A percentile compares a stretch with the other conserved stretches of the same genome.
Evolutionary conservation across 2,329 filamentous ascomycete genomes (phyloP).

Genomic region (Emergomyces pasteurianus): DNA sequence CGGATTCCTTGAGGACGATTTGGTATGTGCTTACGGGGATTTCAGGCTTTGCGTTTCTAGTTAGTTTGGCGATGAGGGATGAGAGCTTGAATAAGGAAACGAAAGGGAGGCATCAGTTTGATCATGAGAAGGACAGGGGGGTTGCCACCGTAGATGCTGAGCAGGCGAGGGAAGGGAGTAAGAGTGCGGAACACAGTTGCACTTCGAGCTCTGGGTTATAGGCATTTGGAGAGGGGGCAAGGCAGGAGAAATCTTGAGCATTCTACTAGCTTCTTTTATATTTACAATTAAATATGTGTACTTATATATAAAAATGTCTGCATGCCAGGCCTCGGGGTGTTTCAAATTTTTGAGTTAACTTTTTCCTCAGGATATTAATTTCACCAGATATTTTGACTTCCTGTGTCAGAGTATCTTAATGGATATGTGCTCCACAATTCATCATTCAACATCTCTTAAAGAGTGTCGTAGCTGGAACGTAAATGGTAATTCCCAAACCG

Average conservation of each 20-base stretch:
- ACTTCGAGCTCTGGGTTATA: neutral
- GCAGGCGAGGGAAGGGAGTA: neutral
- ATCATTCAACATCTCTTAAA: neutral
- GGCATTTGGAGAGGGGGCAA: too few relatives aligned
- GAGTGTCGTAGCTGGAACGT: neutral
- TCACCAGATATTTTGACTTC: neutral
- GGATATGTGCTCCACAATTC: too few relatives aligned
- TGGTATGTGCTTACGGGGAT: conserved; percentile 3
- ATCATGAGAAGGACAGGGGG: neutral
- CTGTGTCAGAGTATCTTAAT: too few relatives aligned
- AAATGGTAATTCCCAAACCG: neutral
- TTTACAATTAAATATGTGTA: neutral
- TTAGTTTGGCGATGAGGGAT: conserved; percentile 1
- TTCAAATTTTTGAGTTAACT: neutral
- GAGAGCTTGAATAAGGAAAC: conserved; percentile 1
- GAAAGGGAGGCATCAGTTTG: conserved; percentile 1
- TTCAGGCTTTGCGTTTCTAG: neutral
- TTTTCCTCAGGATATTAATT: neutral
- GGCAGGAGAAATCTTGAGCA: too few relatives aligned
- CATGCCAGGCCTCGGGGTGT: neutral
- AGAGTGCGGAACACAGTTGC: neutral
- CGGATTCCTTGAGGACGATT: conserved; percentile 2
- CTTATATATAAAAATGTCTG: neutral
- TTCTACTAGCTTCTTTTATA: neutral
- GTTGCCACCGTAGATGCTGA: neutral